Conservation (phyloP, 768 basidiomycete species). For the Galerina marginata region DNA sequence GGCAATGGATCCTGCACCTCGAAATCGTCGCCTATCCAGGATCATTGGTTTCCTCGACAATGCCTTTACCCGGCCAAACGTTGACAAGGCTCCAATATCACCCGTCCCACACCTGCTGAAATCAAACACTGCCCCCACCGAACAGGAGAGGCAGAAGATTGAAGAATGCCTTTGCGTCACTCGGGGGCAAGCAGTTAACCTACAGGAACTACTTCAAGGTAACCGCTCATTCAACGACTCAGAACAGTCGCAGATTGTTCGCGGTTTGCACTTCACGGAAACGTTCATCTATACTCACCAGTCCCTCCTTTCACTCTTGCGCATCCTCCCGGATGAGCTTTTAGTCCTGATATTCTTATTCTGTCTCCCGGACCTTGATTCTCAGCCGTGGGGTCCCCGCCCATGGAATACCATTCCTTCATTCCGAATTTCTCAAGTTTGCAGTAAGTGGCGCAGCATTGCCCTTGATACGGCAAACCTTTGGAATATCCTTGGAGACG, state of each 20-base stretch:
- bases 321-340: not conserved
- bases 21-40: too few relatives aligned
- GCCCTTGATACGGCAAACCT: not conserved
- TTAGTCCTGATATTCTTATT: not conserved
- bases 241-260: not conserved
- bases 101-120: not conserved
- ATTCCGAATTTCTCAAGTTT: constrained; percentile 4
- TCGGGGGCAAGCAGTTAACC: not conserved
- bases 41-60: too few relatives aligned
- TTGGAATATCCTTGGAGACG: constrained; percentile 3
- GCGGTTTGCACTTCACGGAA: not conserved
- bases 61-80: too few relatives aligned
- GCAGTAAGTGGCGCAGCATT: not conserved
- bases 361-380: not conserved
- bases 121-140: not conserved
- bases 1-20: too few relatives aligned
- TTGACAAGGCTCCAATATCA: not conserved
- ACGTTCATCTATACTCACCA: not conserved
- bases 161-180: not conserved
- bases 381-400: not conserved
- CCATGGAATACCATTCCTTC: not conserved
- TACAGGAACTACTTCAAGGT: not conserved
- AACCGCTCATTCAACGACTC: not conserved
- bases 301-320: not conserved
- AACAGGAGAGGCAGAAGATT: constrained; percentile 1